phyloP scores from a whole-genome alignment of 768 basidiomycete genomes.

The Agaricus sinodeliciosus region DNA sequence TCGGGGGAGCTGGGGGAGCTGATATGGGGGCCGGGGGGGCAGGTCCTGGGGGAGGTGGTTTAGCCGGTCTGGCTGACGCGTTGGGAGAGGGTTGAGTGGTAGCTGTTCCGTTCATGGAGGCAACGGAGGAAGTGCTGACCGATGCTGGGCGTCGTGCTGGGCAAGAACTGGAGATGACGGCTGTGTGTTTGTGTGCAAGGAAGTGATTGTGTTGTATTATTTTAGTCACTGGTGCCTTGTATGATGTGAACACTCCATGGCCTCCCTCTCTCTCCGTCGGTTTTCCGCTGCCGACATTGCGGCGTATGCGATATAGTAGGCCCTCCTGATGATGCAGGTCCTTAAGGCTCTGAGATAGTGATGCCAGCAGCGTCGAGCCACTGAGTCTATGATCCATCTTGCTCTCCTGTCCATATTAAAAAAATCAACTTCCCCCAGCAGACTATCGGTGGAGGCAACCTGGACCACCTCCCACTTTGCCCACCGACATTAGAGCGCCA shows the following conservation, averaged over 20 bases:
- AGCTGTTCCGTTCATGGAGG: slow-evolving; percentile 43
- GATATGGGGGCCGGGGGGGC: slow-evolving; percentile 56
- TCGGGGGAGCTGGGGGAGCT: slow-evolving; percentile 50
- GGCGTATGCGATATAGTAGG: no score
- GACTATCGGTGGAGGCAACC: no score
- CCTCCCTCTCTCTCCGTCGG: no score
- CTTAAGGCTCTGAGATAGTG: no score
- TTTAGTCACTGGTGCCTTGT: slow-evolving; percentile 1
- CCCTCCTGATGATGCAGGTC: no score
- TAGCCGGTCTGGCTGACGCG: slow-evolving; percentile 33
- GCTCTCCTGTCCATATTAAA: no score
- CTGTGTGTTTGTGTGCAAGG: not conserved
- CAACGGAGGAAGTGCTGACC: slow-evolving; percentile 9
- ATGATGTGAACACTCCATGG: not conserved
- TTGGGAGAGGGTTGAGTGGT: slow-evolving; percentile 22
- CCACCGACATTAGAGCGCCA: not conserved
- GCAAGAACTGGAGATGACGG: not conserved
- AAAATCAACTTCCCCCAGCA: no score
- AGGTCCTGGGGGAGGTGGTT: slow-evolving; percentile 51
- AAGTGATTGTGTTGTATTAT: not conserved
- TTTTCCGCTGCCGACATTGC: no score
- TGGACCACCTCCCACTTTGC: not conserved
- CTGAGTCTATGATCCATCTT: no score
- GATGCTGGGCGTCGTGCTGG: slow-evolving; percentile 8
- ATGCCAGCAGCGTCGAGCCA: no score